Conservation (phyloP, 345 rosid species). For the Salix brachista region DNA sequence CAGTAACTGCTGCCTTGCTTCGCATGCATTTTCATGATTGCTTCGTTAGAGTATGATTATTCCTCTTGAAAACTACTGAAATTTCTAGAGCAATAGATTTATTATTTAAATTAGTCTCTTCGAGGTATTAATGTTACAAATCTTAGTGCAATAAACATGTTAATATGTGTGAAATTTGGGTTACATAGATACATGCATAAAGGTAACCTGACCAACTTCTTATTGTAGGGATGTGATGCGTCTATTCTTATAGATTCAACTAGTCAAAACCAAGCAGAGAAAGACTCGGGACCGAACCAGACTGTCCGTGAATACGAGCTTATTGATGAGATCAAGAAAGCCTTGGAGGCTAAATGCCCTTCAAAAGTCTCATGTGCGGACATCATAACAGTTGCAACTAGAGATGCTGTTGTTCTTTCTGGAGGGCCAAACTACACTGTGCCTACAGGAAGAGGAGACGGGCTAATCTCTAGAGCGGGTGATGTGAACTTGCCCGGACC, state of each 20-base stretch:
- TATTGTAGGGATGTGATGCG: constrained; percentile 71
- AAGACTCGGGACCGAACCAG: constrained; percentile 58
- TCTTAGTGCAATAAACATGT: too few species aligned
- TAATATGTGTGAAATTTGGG: too few species aligned
- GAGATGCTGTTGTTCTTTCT: constrained; percentile 53
- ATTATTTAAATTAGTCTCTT: too few species aligned
- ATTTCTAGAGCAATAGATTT: too few species aligned
- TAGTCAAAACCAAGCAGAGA: constrained; percentile 39
- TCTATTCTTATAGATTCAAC: constrained; percentile 67
- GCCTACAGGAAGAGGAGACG: constrained; percentile 63
- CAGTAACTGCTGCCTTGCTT: constrained; percentile 63
- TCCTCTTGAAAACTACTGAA: background rate
- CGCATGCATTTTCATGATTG: constrained; percentile 91
- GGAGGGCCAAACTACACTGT: constrained; percentile 50
- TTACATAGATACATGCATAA: too few species aligned
- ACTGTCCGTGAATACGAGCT: constrained; percentile 60
- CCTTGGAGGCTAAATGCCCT: constrained; percentile 55
- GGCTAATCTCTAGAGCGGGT: constrained; percentile 34
- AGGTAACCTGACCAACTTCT: background rate
- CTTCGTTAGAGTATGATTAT: constrained; percentile 53
- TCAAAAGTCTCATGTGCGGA: constrained; percentile 72
- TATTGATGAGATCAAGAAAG: constrained; percentile 55
- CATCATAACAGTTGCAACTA: constrained; percentile 52
- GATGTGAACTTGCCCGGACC: constrained; percentile 69
- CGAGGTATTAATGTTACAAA: too few species aligned